These are phyloP conservation scores for Leishmania mexicana DNA, from an alignment of 208 protist species.

Conservation along the genomic window DNA sequence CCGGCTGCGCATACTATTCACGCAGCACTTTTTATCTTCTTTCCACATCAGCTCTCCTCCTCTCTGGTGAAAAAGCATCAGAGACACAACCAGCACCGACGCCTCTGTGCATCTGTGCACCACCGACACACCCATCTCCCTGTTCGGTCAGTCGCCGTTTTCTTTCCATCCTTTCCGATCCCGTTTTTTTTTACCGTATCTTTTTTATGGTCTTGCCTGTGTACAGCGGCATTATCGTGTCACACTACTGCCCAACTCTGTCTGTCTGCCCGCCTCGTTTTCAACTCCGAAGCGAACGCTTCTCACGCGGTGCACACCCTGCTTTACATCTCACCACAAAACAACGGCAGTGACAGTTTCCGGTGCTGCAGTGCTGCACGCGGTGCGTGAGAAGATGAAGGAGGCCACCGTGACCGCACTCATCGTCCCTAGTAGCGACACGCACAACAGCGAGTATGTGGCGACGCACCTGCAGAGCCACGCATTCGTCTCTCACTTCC, in stretches of 20 bases:
- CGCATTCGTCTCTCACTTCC: conserved; percentile 95
- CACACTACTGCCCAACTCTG: neutral
- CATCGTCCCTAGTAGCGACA: conserved; percentile 92
- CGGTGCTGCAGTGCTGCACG: conserved; percentile 42
- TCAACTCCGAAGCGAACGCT: neutral
- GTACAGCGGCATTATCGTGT: neutral
- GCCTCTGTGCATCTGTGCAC: neutral
- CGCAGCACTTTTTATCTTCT: neutral
- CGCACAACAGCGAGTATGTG: conserved; percentile 97
- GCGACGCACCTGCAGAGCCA: conserved; percentile 86
- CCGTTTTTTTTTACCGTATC: neutral
- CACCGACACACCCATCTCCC: neutral
- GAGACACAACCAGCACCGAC: neutral
- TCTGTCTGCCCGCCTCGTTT: neutral
- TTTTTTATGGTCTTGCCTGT: neutral
- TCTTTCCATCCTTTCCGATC: neutral
- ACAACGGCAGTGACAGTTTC: conserved; percentile 12
- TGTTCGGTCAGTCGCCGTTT: neutral
- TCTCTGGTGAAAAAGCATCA: neutral
- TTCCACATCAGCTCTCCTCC: too few species aligned
- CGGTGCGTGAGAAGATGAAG: conserved; percentile 81
- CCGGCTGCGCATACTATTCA: neutral
- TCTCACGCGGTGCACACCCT: neutral
- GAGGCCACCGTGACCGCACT: conserved; percentile 71
- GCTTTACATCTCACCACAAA: neutral